Conservation (phyloP, 306 rosid genomes). For the Geum urbanum region DNA sequence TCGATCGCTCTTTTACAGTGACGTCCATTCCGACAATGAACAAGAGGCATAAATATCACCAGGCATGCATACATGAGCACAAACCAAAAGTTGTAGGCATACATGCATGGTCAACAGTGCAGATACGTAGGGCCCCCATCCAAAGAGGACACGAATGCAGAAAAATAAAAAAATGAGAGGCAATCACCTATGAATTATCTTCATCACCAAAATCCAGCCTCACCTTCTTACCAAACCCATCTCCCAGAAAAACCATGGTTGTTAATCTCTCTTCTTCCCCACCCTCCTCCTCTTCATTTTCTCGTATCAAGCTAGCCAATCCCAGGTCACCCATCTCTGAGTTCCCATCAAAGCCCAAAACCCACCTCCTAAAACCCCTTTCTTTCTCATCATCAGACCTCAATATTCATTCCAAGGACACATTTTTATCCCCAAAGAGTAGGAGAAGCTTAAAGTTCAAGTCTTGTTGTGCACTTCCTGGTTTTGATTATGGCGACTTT, state of each 20-base stretch:
- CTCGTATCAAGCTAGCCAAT: conserved; percentile 46
- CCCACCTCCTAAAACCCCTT: conserved; percentile 54
- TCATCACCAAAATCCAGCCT: conserved; percentile 25
- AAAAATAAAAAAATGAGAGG: too few relatives aligned
- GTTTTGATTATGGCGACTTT: conserved; percentile 62
- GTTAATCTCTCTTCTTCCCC: conserved; percentile 59
- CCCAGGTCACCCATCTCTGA: conserved; percentile 47
- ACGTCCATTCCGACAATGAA: too few relatives aligned
- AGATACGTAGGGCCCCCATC: too few relatives aligned
- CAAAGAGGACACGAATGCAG: too few relatives aligned
- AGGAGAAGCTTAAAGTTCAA: conserved; percentile 45
- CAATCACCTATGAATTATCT: conserved; percentile 40
- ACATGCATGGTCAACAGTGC: too few relatives aligned
- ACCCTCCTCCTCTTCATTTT: conserved; percentile 45
- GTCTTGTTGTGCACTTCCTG: conserved; percentile 47
- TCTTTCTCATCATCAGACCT: conserved; percentile 37
- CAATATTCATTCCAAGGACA: conserved; percentile 39
- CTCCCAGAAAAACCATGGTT: conserved; percentile 51
- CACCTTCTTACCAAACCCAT: conserved; percentile 20
- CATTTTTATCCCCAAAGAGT: conserved; percentile 28
- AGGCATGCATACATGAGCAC: too few relatives aligned
- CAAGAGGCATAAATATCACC: too few relatives aligned
- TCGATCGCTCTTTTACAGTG: too few relatives aligned
- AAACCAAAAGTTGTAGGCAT: too few relatives aligned
- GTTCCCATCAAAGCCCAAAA: conserved; percentile 37